Evolutionary conservation across 805 yeast genomes (phyloP).

Genomic region (Starmerella tilneyi): DNA sequence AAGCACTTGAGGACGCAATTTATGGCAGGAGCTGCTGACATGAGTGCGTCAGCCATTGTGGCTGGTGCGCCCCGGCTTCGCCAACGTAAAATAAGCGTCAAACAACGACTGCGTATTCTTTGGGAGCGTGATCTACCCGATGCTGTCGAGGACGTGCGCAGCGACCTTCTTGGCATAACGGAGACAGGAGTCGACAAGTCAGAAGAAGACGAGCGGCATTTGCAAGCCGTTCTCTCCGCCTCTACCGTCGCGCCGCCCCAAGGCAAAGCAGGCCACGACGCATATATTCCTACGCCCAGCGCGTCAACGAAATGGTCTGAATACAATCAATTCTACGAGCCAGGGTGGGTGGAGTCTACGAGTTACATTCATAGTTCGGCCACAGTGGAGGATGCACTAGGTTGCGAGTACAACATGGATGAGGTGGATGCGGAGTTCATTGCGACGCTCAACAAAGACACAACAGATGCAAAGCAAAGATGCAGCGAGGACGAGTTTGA

Average conservation of each 20-base stretch:
- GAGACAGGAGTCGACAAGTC: slow-evolving; percentile 98
- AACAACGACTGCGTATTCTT: slow-evolving; percentile 69
- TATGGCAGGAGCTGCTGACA: neutral
- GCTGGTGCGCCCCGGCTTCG: slow-evolving; percentile 57
- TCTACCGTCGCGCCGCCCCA: slow-evolving; percentile 53
- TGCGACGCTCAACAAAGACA: slow-evolving; percentile 30
- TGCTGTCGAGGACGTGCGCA: slow-evolving; percentile 64
- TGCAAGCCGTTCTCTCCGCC: slow-evolving; percentile 81
- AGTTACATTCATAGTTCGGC: slow-evolving; percentile 82
- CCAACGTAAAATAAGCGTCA: slow-evolving; percentile 88
- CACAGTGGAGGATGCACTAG: slow-evolving; percentile 89
- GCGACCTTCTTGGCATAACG: slow-evolving; percentile 68
- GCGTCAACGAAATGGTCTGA: slow-evolving; percentile 76
- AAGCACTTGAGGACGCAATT: neutral
- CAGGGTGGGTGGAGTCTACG: slow-evolving; percentile 59
- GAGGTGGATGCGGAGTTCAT: slow-evolving; percentile 72
- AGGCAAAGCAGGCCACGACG: slow-evolving; percentile 25
- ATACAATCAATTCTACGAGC: slow-evolving; percentile 58
- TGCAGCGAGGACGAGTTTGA: slow-evolving; percentile 84
- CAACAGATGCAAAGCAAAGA: slow-evolving; percentile 23
- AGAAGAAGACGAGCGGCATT: slow-evolving; percentile 94
- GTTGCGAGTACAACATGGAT: slow-evolving; percentile 80
- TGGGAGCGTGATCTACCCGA: slow-evolving; percentile 73
- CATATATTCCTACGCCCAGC: slow-evolving; percentile 93
- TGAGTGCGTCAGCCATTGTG: neutral